Conservation (phyloP, 2,329 filamentous ascomycete species). For the Trichoderma cornu-damae region DNA sequence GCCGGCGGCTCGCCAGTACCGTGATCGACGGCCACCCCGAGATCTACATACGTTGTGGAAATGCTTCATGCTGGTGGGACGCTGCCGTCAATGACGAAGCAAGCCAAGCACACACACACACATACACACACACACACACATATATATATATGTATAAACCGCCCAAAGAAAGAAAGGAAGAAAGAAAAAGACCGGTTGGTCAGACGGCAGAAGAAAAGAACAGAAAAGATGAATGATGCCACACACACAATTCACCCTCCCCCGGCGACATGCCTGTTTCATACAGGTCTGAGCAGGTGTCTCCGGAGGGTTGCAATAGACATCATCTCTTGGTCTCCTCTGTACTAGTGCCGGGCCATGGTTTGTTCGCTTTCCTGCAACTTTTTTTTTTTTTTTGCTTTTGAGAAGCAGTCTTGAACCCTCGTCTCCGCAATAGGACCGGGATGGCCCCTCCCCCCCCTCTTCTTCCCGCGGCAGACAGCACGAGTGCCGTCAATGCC, state of each 20-base stretch:
- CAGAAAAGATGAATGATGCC: background rate
- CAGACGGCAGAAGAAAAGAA: background rate
- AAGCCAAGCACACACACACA: background rate
- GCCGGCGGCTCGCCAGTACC: background rate
- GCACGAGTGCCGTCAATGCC: constrained; percentile 3
- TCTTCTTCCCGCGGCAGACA: background rate
- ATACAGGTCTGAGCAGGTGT: background rate
- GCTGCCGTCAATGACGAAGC: background rate
- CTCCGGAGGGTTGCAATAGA: background rate
- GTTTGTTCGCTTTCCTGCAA: background rate
- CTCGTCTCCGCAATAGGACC: constrained; percentile 14
- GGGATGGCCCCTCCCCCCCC: background rate
- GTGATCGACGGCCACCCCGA: constrained; percentile 14
- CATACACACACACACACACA: no score
- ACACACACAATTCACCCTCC: constrained; percentile 4
- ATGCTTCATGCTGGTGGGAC: background rate
- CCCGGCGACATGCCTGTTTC: background rate
- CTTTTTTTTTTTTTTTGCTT: background rate
- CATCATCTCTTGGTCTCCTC: background rate
- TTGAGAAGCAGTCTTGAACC: background rate
- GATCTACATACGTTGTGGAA: constrained; percentile 12
- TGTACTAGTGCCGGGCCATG: constrained; percentile 2
- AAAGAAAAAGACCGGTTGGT: background rate
- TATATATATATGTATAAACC: no score
- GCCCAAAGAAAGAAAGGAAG: background rate